Evolutionary conservation across 805 yeast species (phyloP).

Genomic region (Ogataea neopini): DNA sequence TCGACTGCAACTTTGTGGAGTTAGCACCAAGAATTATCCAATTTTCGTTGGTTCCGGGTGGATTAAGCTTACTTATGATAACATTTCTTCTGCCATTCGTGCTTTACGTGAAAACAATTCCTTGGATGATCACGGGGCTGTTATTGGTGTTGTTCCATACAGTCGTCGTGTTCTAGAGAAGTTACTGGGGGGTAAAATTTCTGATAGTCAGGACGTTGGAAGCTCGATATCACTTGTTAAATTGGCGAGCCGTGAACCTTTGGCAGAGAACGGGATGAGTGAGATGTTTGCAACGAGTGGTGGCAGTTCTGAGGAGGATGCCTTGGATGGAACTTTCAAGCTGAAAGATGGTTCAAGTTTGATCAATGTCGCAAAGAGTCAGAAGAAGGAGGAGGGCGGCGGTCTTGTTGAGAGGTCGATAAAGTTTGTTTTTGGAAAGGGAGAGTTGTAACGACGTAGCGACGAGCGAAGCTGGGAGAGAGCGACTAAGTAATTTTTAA

Average conservation of each 20-base stretch:
- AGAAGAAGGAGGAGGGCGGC: constrained; percentile 15
- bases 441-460: constrained; percentile 14
- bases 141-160: constrained; percentile 69
- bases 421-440: constrained; percentile 24
- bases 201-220: constrained; percentile 50
- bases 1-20: neutral
- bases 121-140: constrained; percentile 57
- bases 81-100: constrained; percentile 70
- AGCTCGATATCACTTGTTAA: constrained; percentile 30
- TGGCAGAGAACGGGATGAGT: constrained; percentile 16
- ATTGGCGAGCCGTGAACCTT: constrained; percentile 12
- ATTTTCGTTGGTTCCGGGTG: constrained; percentile 85
- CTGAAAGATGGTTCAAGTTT: constrained; percentile 45
- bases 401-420: constrained; percentile 18
- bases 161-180: constrained; percentile 61
- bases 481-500: too few relatives aligned
- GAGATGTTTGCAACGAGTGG: constrained; percentile 17
- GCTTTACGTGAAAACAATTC: constrained; percentile 85
- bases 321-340: constrained; percentile 27
- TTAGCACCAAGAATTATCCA: constrained; percentile 45
- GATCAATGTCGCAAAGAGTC: constrained; percentile 30
- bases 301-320: constrained; percentile 11
- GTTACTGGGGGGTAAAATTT: constrained; percentile 47
- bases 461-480: neutral
- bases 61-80: constrained; percentile 86